phyloP scores from a whole-genome alignment of 1,284 basidiomycete genomes.

The Melampsora americana region DNA sequence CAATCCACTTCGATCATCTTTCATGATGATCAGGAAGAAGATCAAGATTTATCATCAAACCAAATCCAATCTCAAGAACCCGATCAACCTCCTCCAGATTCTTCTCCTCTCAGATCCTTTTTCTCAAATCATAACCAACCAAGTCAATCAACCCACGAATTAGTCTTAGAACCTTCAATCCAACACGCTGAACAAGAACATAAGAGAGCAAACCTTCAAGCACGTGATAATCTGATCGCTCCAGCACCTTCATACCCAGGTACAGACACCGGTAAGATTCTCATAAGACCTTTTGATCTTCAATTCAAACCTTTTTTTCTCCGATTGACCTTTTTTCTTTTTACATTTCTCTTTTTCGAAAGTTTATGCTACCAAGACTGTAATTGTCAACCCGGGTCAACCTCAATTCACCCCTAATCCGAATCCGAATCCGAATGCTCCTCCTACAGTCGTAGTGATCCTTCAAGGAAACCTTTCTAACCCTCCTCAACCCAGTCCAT shows the following conservation, averaged over 20 bases:
- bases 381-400: not conserved
- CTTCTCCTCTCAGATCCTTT: not conserved
- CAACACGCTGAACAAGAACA: not conserved
- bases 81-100: not conserved
- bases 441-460: not conserved
- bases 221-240: not conserved
- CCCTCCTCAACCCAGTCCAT: not conserved
- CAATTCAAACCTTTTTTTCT: not conserved
- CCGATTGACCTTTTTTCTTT: not conserved
- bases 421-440: not conserved
- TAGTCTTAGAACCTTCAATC: not conserved
- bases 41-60: too few relatives aligned
- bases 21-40: too few relatives aligned
- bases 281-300: not conserved
- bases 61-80: too few relatives aligned
- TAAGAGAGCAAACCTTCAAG: not conserved
- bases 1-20: too few relatives aligned
- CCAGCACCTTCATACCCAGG: slow-evolving; percentile 6
- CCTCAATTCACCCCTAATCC: not conserved
- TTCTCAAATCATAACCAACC: not conserved
- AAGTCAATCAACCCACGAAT: not conserved
- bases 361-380: slow-evolving; percentile 8
- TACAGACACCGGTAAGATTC: not conserved
- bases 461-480: not conserved
- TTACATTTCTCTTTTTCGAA: not conserved